Conservation (phyloP, 371 early-diverging fungal genomes). For the Actinomortierella wolfii region DNA sequence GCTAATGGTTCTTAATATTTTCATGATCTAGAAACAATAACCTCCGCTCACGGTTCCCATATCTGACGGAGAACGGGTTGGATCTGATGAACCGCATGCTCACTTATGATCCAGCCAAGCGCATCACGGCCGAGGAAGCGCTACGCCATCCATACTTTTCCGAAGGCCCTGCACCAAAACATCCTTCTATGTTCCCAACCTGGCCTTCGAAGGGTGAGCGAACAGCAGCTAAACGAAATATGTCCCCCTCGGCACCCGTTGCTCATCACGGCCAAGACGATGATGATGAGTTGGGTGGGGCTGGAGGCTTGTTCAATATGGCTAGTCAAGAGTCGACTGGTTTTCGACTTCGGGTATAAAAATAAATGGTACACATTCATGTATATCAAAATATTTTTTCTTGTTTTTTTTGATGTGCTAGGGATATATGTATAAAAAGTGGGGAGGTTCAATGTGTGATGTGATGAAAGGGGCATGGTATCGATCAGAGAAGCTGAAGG, state of each 20-base stretch:
- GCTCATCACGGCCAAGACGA: slow-evolving; percentile 57
- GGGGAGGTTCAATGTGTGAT: neutral
- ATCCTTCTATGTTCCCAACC: slow-evolving; percentile 93
- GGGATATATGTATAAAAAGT: neutral
- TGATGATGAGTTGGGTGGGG: slow-evolving; percentile 48
- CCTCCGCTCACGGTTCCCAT: slow-evolving; percentile 68
- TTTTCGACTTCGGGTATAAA: slow-evolving; percentile 53
- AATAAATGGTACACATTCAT: neutral
- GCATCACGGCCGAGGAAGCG: slow-evolving; percentile 88
- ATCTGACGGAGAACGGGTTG: slow-evolving; percentile 77
- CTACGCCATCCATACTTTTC: slow-evolving; percentile 85
- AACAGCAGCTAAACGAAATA: slow-evolving; percentile 51
- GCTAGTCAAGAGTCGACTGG: slow-evolving; percentile 63
- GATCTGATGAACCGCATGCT: slow-evolving; percentile 84
- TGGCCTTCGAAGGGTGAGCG: slow-evolving; percentile 86
- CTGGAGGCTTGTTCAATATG: slow-evolving; percentile 55
- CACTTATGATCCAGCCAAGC: slow-evolving; percentile 84
- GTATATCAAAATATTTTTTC: neutral
- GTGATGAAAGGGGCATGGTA: no score
- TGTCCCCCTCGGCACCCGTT: slow-evolving; percentile 71
- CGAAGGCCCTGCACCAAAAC: slow-evolving; percentile 85
- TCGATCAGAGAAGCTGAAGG: slow-evolving; percentile 17
- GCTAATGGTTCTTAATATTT: slow-evolving; percentile 18
- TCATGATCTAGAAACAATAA: slow-evolving; percentile 25
- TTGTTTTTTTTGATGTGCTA: neutral